phyloP scores from a whole-genome alignment of 148 eudicot genomes.

The Limonium bicolor region DNA sequence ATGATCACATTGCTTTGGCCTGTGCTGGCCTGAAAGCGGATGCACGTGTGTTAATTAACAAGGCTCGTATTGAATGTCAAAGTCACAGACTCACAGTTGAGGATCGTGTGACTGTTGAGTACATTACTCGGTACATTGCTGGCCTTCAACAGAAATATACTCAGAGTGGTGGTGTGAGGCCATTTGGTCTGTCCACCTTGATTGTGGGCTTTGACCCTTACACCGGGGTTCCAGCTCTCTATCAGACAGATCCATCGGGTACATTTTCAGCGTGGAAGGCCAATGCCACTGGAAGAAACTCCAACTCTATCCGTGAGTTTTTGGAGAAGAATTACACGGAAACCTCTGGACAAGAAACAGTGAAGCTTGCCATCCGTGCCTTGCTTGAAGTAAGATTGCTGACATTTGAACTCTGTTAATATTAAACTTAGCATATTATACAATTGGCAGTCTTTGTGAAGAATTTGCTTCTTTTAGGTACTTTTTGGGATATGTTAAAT shows the following conservation, averaged over 20 bases:
- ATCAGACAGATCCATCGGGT: constrained; percentile 99
- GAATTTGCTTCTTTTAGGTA: too few relatives aligned
- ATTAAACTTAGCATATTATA: too few relatives aligned
- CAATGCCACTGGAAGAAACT: constrained; percentile 97
- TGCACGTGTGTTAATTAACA: constrained; percentile 92
- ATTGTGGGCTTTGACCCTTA: constrained; percentile 95
- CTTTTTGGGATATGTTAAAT: too few relatives aligned
- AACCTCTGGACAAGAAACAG: constrained; percentile 90
- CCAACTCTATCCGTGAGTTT: constrained; percentile 81
- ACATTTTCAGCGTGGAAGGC: constrained; percentile 99
- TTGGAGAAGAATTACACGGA: constrained; percentile 93
- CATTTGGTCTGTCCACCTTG: constrained; percentile 98
- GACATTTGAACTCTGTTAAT: background rate
- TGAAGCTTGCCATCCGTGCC: constrained; percentile 89
- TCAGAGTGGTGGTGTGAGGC: constrained; percentile 99
- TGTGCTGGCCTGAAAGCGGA: constrained; percentile 99
- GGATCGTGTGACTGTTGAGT: constrained; percentile 94
- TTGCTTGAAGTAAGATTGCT: constrained; percentile 72
- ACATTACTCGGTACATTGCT: constrained; percentile 93
- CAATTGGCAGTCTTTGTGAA: too few relatives aligned
- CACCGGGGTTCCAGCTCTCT: constrained; percentile 65
- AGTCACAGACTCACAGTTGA: constrained; percentile 93
- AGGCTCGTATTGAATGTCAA: constrained; percentile 94
- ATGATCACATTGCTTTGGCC: constrained; percentile 86
- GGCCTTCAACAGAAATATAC: constrained; percentile 99